Conservation (phyloP, 176 grass and related monocot species). For the Urochloa ruziziensis region DNA sequence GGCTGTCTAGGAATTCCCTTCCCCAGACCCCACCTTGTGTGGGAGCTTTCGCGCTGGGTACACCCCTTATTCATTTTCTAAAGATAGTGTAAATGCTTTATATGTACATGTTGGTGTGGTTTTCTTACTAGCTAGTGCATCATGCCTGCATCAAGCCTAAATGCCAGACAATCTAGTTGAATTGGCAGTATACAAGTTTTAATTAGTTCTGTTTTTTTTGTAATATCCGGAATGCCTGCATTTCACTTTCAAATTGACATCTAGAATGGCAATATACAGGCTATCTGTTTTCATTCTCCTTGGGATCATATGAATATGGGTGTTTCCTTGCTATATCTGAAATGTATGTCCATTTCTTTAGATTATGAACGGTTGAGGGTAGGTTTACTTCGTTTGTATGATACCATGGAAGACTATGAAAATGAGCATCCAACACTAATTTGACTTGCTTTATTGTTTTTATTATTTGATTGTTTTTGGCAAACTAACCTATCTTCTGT, state of each 20-base stretch:
- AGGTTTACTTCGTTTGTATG: background rate
- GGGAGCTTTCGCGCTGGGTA: too few relatives aligned
- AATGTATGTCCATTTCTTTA: background rate
- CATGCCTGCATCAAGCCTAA: background rate
- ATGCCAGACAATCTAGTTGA: background rate
- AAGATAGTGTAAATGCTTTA: background rate
- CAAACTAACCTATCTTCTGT: background rate
- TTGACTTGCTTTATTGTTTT: background rate
- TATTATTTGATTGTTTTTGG: background rate
- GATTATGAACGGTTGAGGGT: background rate
- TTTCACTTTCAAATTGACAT: background rate
- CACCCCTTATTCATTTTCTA: background rate
- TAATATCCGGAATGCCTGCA: background rate
- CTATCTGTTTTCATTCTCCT: background rate
- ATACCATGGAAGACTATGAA: background rate
- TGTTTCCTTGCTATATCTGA: background rate
- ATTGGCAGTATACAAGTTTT: background rate
- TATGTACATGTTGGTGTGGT: background rate
- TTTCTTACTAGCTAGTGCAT: background rate
- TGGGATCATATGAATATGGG: background rate
- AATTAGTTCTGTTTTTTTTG: background rate
- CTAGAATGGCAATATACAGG: background rate
- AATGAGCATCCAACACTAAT: background rate
- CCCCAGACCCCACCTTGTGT: too few relatives aligned
- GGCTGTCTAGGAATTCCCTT: too few relatives aligned